These are phyloP conservation scores for Trichoderma orchidacearum DNA, from an alignment of 495 filamentous ascomycete genomes.

Conservation along the genomic window DNA sequence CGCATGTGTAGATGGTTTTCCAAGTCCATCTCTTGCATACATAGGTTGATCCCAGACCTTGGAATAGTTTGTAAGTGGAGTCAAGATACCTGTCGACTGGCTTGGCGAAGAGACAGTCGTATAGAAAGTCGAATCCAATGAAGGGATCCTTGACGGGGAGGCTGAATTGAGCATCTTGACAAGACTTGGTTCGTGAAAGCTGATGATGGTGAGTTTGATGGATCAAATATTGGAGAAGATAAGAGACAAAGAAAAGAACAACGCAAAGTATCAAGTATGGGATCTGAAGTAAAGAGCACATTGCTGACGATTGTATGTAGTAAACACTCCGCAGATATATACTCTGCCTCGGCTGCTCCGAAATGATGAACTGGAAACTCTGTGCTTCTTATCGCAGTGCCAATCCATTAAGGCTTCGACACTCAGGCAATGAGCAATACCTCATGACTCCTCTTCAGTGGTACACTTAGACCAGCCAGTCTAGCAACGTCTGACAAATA, in stretches of 20 bases:
- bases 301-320: neutral
- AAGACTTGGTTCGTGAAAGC: neutral
- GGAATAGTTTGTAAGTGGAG: conserved; percentile 10
- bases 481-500: too few species aligned
- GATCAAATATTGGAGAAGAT: neutral
- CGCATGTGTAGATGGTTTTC: conserved; percentile 38
- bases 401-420: too few species aligned
- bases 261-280: neutral
- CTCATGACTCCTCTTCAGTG: too few species aligned
- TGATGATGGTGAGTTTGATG: neutral
- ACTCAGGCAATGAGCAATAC: too few species aligned
- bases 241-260: neutral
- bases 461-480: too few species aligned
- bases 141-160: conserved; percentile 14
- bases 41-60: conserved; percentile 15
- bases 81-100: conserved; percentile 13
- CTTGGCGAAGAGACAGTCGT: conserved; percentile 11
- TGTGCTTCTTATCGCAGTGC: too few species aligned
- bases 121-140: conserved; percentile 15
- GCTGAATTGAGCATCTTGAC: conserved; percentile 6
- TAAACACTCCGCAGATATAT: too few species aligned
- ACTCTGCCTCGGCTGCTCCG: too few species aligned
- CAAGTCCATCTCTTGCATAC: conserved; percentile 13
- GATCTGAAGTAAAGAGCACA: neutral
- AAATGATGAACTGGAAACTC: too few species aligned